Evolutionary conservation across 495 filamentous ascomycete species (phyloP).

Genomic region (Pseudevernia furfuracea): DNA sequence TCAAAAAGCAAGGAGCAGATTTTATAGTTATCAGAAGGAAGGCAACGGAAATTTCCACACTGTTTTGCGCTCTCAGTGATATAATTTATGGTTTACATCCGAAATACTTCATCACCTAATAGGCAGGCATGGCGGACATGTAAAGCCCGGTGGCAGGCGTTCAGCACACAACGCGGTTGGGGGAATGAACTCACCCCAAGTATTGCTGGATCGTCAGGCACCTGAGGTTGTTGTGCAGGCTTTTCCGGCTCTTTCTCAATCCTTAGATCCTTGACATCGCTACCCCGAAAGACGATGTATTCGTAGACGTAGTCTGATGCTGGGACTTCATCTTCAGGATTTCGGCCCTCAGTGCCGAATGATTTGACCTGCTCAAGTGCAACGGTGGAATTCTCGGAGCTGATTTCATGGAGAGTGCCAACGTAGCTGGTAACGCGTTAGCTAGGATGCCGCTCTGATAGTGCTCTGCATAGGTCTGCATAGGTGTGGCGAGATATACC

Average conservation of each 20-base stretch:
- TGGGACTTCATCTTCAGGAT: conserved; percentile 70
- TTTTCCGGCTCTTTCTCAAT: conserved; percentile 77
- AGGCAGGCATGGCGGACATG: conserved; percentile 9
- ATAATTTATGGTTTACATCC: conserved; percentile 65
- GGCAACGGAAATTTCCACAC: conserved; percentile 99
- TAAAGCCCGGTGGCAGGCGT: conserved; percentile 12
- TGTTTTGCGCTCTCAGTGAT: conserved; percentile 86
- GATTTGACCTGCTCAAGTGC: conserved; percentile 92
- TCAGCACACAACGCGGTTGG: conserved; percentile 1
- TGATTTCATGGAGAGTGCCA: conserved; percentile 93
- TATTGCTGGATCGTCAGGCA: conserved; percentile 95
- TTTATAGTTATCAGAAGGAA: conserved; percentile 76
- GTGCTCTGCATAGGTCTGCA: not conserved
- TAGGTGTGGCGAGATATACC: conserved; percentile 47
- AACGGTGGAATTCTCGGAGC: conserved; percentile 90
- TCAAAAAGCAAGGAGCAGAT: not conserved
- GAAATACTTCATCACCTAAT: conserved; percentile 72
- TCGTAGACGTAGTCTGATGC: conserved; percentile 84
- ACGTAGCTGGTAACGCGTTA: conserved; percentile 63
- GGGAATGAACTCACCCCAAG: conserved; percentile 69
- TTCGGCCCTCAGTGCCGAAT: conserved; percentile 86
- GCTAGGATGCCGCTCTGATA: conserved; percentile 21
- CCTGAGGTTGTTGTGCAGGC: conserved; percentile 54
- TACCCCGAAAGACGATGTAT: conserved; percentile 98
- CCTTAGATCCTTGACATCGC: conserved; percentile 95